These are phyloP conservation scores for Psophocarpus tetragonolobus DNA, from an alignment of 306 rosid genomes.

Conservation along the genomic window DNA sequence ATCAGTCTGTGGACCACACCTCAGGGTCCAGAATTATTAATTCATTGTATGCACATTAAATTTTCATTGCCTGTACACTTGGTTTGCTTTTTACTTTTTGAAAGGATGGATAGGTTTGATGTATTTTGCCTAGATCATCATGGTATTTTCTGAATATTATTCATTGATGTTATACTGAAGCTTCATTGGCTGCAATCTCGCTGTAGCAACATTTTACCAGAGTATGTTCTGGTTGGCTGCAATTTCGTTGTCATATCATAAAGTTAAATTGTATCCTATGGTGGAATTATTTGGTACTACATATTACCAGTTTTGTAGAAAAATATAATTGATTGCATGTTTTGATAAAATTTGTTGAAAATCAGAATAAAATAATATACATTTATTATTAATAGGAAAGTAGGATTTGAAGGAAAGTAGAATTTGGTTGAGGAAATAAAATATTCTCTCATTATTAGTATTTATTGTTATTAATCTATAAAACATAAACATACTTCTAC, in stretches of 20 bases:
- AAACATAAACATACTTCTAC: too few relatives aligned
- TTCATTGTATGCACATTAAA: not conserved
- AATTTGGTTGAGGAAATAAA: too few relatives aligned
- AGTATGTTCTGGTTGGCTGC: slow-evolving; percentile 14
- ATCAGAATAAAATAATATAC: too few relatives aligned
- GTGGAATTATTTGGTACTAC: not conserved
- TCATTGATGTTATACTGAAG: slow-evolving; percentile 9
- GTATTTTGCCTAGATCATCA: not conserved
- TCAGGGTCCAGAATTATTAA: not conserved
- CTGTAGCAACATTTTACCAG: not conserved
- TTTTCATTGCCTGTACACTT: not conserved
- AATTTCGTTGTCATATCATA: not conserved
- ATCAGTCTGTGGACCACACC: not conserved
- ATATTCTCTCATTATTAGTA: too few relatives aligned
- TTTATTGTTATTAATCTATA: too few relatives aligned
- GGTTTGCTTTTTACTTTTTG: slow-evolving; percentile 8
- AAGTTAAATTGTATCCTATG: not conserved
- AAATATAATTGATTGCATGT: not conserved
- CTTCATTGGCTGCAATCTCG: not conserved
- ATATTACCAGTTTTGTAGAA: not conserved
- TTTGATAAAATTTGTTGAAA: too few relatives aligned
- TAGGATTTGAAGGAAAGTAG: too few relatives aligned
- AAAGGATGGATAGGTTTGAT: slow-evolving; percentile 4
- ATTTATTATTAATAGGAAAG: too few relatives aligned
- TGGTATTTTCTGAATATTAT: slow-evolving; percentile 12